Evolutionary conservation across 192 early-diverging fungal genomes (phyloP).

Genomic region (Pilobolus umbonatus): DNA sequence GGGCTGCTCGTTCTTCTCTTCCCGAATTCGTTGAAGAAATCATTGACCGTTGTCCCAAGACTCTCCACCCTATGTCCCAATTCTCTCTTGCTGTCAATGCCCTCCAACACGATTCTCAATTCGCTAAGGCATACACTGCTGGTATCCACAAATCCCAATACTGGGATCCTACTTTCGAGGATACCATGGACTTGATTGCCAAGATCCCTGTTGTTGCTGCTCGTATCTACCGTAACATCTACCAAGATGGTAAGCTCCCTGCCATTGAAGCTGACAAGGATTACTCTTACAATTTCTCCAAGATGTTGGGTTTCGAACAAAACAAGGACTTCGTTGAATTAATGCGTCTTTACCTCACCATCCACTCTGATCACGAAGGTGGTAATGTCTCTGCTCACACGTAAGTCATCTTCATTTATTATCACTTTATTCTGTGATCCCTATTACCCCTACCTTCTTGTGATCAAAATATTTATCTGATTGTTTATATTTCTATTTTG

Average conservation of each 20-base stretch:
- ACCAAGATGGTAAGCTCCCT: conserved; percentile 91
- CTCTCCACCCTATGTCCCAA: conserved; percentile 99
- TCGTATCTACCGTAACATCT: conserved; percentile 99
- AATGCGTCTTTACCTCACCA: conserved; percentile 98
- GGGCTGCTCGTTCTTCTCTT: conserved; percentile 90
- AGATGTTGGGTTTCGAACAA: conserved; percentile 85
- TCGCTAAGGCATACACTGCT: conserved; percentile 93
- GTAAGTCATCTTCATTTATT: conserved; percentile 26
- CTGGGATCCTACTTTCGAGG: conserved; percentile 96
- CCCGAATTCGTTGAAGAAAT: conserved; percentile 95
- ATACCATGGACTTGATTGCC: conserved; percentile 97
- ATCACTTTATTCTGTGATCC: neutral
- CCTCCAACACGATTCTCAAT: conserved; percentile 93
- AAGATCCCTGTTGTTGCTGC: conserved; percentile 95
- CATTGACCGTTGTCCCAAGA: conserved; percentile 97
- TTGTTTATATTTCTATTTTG: neutral
- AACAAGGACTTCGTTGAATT: conserved; percentile 92
- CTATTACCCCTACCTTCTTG: neutral
- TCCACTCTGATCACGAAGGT: conserved; percentile 99
- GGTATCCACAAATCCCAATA: conserved; percentile 93
- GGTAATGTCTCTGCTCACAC: conserved; percentile 99
- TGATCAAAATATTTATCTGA: neutral
- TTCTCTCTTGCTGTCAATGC: conserved; percentile 95
- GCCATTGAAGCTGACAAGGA: conserved; percentile 85
- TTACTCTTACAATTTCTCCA: conserved; percentile 95